A percentile compares a stretch with the other conserved stretches of the same genome.
Evolutionary conservation across 169 alveolate species (phyloP).

Genomic region (Plasmodium vivax): DNA sequence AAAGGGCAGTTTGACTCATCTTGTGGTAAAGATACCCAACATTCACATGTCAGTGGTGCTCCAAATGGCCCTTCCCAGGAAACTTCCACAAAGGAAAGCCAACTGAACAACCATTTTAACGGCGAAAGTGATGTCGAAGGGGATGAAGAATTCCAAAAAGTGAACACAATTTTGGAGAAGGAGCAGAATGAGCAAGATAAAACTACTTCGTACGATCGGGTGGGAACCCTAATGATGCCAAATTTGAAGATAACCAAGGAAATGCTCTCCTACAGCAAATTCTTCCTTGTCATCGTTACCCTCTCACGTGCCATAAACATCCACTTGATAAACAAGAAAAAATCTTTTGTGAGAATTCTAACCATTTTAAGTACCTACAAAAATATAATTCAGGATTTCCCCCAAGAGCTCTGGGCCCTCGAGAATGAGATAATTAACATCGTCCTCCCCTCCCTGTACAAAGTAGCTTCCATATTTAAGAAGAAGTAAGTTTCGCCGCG

Average conservation of each 20-base stretch:
- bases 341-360: constrained; percentile 57
- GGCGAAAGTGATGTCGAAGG: constrained; percentile 12
- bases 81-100: background rate
- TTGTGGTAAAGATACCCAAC: background rate
- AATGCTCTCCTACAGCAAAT: constrained; percentile 73
- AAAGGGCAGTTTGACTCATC: background rate
- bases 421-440: constrained; percentile 53
- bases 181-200: background rate
- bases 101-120: background rate
- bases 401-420: constrained; percentile 30
- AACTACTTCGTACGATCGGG: background rate
- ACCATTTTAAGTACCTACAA: constrained; percentile 41
- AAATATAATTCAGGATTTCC: constrained; percentile 61
- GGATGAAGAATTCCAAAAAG: constrained; percentile 55
- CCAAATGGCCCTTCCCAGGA: background rate
- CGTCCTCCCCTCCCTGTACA: constrained; percentile 55
- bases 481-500: constrained; percentile 29
- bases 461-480: constrained; percentile 53
- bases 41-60: background rate
- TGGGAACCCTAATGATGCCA: background rate
- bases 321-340: constrained; percentile 56
- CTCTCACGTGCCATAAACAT: constrained; percentile 66
- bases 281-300: constrained; percentile 55
- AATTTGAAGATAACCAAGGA: constrained; percentile 45
- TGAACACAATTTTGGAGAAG: constrained; percentile 22